These are phyloP conservation scores for Nemophila menziesii DNA, from an alignment of 257 asterid genomes.

Conservation along the genomic window DNA sequence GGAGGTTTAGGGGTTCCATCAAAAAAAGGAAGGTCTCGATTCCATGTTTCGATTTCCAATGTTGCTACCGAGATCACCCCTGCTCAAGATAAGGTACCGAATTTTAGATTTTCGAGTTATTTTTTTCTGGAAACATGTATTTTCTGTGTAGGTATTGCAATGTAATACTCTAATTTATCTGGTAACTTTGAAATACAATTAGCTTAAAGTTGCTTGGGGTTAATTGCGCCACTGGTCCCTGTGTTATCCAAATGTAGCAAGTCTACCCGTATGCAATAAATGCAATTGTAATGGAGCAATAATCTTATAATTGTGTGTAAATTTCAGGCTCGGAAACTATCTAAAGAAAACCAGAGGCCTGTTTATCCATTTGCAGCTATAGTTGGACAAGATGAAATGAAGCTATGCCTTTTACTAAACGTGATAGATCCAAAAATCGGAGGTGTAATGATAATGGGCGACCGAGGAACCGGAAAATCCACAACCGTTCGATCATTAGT, in stretches of 20 bases:
- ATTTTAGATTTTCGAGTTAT: background rate
- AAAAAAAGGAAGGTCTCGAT: slow-evolving; percentile 37
- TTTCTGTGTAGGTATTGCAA: no score
- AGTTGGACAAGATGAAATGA: slow-evolving; percentile 98
- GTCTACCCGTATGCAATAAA: no score
- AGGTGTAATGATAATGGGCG: slow-evolving; percentile 98
- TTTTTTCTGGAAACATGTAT: background rate
- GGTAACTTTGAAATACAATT: no score
- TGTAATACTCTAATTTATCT: no score
- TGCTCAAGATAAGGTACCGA: slow-evolving; percentile 44
- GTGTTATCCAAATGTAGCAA: no score
- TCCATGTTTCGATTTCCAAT: slow-evolving; percentile 50
- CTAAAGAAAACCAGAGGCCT: slow-evolving; percentile 73
- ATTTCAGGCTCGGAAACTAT: slow-evolving; percentile 40
- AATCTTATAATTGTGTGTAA: background rate
- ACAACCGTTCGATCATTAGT: slow-evolving; percentile 76
- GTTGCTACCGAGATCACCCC: slow-evolving; percentile 65
- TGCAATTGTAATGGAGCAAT: no score
- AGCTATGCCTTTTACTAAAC: slow-evolving; percentile 66
- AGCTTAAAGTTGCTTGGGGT: no score
- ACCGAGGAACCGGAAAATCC: slow-evolving; percentile 93
- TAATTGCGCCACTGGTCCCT: no score
- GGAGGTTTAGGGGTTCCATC: slow-evolving; percentile 44
- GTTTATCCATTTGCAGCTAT: slow-evolving; percentile 94
- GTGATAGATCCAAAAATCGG: slow-evolving; percentile 97